A percentile compares a stretch with the other conserved stretches of the same genome.
phyloP scores from a whole-genome alignment of 2,329 filamentous ascomycete genomes.

The Hymenoscyphus fructigenus region DNA sequence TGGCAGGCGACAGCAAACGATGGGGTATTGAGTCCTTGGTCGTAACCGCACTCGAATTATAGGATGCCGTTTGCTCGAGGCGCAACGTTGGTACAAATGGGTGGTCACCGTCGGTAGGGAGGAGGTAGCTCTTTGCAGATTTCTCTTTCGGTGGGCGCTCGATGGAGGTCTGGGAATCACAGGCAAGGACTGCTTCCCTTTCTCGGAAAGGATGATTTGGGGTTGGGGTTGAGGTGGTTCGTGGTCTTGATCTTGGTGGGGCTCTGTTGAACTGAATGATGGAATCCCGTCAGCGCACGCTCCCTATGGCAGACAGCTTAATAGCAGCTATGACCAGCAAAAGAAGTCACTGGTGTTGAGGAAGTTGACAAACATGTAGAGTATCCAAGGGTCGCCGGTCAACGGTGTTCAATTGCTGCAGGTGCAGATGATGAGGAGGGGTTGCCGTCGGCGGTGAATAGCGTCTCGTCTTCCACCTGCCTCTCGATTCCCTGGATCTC shows the following conservation, averaged over 20 bases:
- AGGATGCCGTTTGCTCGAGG: neutral
- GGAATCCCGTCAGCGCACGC: conserved; percentile 4
- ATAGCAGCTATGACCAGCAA: neutral
- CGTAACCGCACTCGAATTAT: neutral
- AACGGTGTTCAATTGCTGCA: neutral
- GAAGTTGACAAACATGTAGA: neutral
- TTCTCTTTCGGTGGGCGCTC: neutral
- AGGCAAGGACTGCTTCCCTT: neutral
- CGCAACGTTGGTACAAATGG: neutral
- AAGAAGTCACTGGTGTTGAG: neutral
- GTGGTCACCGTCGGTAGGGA: neutral
- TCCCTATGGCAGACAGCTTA: neutral
- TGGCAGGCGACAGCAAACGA: neutral
- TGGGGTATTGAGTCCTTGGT: neutral
- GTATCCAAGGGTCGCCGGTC: neutral
- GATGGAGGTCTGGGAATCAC: neutral
- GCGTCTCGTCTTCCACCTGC: neutral
- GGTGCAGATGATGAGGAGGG: neutral
- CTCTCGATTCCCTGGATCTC: neutral
- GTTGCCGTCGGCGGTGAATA: neutral
- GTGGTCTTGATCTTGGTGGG: conserved; percentile 3
- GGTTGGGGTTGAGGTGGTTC: neutral
- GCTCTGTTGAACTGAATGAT: conserved; percentile 2
- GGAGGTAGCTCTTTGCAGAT: neutral
- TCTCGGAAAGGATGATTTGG: neutral